phyloP scores from a whole-genome alignment of 2,329 filamentous ascomycete species.

The Neofusicoccum kwambonambiense region DNA sequence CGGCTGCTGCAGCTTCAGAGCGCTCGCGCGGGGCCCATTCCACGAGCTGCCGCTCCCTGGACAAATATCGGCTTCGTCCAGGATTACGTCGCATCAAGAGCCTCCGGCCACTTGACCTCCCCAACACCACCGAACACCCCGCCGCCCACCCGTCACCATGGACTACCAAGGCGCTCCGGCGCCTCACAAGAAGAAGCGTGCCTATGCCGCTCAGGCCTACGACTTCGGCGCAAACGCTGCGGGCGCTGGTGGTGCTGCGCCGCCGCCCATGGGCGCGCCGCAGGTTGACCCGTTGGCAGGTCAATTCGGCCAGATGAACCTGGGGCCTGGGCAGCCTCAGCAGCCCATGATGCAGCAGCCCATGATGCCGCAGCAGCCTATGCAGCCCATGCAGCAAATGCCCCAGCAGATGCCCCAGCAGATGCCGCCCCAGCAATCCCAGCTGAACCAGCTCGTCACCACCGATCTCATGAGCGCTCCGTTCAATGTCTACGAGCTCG shows the following conservation, averaged over 20 bases:
- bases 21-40: conserved; percentile 3
- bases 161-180: conserved; percentile 16
- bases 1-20: neutral
- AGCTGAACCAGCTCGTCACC: conserved; percentile 84
- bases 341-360: conserved; percentile 50
- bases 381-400: conserved; percentile 43
- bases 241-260: conserved; percentile 45
- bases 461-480: conserved; percentile 90
- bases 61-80: conserved; percentile 8
- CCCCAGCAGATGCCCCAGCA: conserved; percentile 36
- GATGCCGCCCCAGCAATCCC: conserved; percentile 22
- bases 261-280: conserved; percentile 57
- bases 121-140: conserved; percentile 1
- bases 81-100: conserved; percentile 19
- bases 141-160: conserved; percentile 6
- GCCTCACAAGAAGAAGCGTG: conserved; percentile 81
- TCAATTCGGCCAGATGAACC: conserved; percentile 77
- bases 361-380: conserved; percentile 42
- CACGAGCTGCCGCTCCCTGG: neutral
- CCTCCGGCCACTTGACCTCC: conserved; percentile 18
- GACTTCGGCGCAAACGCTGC: conserved; percentile 83
- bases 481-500: conserved; percentile 90
- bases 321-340: conserved; percentile 46
- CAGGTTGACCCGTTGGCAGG: conserved; percentile 67
- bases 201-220: conserved; percentile 92